Percentiles rank a stretch among this genome's conserved stretches.
phyloP scores from a whole-genome alignment of 2,329 filamentous ascomycete species.

The Stachybotrys elegans region DNA sequence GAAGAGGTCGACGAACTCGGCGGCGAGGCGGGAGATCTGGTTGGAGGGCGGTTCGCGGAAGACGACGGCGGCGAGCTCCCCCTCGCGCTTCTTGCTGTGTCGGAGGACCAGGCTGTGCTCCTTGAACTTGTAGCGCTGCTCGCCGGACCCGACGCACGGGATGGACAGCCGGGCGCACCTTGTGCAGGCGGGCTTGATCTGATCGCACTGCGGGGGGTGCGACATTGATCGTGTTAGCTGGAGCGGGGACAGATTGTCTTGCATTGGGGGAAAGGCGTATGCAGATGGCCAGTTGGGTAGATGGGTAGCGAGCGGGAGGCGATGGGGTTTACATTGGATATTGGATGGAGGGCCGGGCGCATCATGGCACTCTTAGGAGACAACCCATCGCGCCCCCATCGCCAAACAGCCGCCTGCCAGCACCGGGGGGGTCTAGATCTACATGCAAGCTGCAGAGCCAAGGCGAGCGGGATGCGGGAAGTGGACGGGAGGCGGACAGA shows the following conservation, averaged over 20 bases:
- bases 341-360: too few relatives aligned
- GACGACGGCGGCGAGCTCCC: neutral
- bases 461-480: neutral
- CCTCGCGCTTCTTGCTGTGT: constrained; percentile 2
- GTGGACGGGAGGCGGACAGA: neutral
- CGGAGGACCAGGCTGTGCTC: constrained; percentile 20
- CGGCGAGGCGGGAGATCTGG: constrained; percentile 16
- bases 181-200: constrained; percentile 35
- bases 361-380: too few relatives aligned
- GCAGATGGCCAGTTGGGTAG: too few relatives aligned
- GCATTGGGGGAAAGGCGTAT: too few relatives aligned
- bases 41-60: constrained; percentile 3
- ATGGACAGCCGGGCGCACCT: constrained; percentile 40
- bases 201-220: constrained; percentile 43
- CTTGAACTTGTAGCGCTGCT: constrained; percentile 45
- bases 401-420: too few relatives aligned
- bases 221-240: too few relatives aligned
- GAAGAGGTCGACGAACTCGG: constrained; percentile 24
- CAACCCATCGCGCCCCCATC: too few relatives aligned
- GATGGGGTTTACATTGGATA: too few relatives aligned
- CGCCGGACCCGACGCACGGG: constrained; percentile 38
- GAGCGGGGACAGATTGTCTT: too few relatives aligned
- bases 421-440: neutral
- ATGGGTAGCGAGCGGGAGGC: too few relatives aligned
- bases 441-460: too few relatives aligned